These are phyloP conservation scores for Manihot esculenta DNA, from an alignment of 441 rosid genomes.

Conservation along the genomic window DNA sequence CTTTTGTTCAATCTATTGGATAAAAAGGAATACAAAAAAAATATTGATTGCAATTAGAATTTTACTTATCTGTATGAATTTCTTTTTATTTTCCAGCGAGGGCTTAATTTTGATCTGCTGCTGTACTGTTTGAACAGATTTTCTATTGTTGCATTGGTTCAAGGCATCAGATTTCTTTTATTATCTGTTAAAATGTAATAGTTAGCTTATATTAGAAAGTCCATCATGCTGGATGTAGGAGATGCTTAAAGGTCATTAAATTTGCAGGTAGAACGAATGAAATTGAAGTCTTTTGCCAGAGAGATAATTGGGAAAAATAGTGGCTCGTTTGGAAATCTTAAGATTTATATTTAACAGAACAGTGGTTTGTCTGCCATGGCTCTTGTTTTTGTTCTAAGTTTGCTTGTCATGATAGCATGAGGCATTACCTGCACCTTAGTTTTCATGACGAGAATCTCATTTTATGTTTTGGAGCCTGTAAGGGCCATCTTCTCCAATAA, in stretches of 20 bases:
- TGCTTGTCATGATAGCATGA: too few species aligned
- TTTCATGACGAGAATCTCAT: not conserved
- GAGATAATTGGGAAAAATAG: not conserved
- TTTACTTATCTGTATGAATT: not conserved
- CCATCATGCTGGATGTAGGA: not conserved
- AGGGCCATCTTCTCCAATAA: not conserved
- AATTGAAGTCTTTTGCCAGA: not conserved
- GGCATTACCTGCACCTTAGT: not conserved
- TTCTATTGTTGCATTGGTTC: not conserved
- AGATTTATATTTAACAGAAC: too few species aligned
- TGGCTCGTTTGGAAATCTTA: not conserved
- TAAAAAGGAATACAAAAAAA: not conserved
- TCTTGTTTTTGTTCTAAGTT: too few species aligned
- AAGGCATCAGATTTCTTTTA: not conserved
- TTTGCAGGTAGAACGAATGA: not conserved
- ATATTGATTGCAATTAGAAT: not conserved
- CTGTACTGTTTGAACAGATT: not conserved
- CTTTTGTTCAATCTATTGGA: not conserved
- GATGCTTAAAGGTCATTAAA: not conserved
- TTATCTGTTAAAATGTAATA: not conserved
- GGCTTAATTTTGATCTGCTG: too few species aligned
- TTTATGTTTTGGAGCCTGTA: not conserved
- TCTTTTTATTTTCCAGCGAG: not conserved
- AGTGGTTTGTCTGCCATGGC: too few species aligned
- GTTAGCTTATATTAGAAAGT: not conserved